These are phyloP conservation scores for Aspergillus sp. DNA, from an alignment of 2,329 filamentous ascomycete genomes.

Conservation along the genomic window DNA sequence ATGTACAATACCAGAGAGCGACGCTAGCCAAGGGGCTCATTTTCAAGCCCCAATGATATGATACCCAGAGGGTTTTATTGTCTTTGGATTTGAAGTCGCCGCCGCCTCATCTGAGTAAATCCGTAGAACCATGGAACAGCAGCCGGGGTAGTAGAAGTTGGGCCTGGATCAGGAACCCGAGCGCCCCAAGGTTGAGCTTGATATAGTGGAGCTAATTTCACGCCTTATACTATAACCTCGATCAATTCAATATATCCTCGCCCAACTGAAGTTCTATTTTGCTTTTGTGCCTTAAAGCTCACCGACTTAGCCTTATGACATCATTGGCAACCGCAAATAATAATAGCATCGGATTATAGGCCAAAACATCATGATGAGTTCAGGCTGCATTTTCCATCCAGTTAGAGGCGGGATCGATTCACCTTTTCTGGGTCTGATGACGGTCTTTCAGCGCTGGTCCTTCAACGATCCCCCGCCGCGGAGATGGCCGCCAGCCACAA, in stretches of 20 bases:
- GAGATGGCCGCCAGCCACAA: constrained; percentile 2
- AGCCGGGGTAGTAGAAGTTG: not conserved
- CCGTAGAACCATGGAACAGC: constrained; percentile 10
- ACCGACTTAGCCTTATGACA: not conserved
- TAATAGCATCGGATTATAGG: not conserved
- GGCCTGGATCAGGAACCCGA: constrained; percentile 11
- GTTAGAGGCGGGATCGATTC: not conserved
- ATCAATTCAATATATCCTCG: not conserved
- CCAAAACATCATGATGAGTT: constrained; percentile 5
- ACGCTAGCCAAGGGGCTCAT: not conserved
- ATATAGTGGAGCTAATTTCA: constrained; percentile 5
- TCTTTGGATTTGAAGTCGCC: not conserved
- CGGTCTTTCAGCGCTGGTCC: not conserved
- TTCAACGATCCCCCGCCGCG: not conserved
- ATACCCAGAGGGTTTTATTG: constrained; percentile 5
- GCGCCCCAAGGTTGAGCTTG: constrained; percentile 3
- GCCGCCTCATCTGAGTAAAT: not conserved
- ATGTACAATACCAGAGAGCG: constrained; percentile 13
- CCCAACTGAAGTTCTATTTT: not conserved
- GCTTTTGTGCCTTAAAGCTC: not conserved
- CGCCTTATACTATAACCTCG: not conserved
- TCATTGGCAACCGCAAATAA: not conserved
- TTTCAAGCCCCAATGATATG: constrained; percentile 2
- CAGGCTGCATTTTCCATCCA: constrained; percentile 1
- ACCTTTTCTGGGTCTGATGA: not conserved